phyloP scores from a whole-genome alignment of 1,284 basidiomycete genomes.

The Rhodofomes roseus region DNA sequence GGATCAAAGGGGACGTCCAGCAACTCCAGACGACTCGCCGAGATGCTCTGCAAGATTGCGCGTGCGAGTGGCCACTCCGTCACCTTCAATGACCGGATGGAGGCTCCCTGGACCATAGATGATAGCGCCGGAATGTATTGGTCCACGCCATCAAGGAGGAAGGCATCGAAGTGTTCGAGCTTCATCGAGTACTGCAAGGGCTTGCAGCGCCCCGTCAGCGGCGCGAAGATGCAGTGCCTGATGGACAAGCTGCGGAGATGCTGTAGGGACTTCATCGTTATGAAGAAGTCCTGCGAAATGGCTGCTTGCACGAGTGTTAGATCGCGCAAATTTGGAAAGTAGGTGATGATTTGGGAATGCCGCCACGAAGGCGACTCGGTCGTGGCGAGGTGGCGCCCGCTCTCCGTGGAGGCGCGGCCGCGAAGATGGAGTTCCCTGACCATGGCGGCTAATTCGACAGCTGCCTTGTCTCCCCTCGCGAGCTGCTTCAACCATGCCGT shows the following conservation, averaged over 20 bases:
- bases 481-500: slow-evolving; percentile 7
- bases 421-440: slow-evolving; percentile 7
- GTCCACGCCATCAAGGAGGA: background rate
- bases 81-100: slow-evolving; percentile 6
- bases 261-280: background rate
- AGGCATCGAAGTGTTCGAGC: background rate
- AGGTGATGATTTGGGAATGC: slow-evolving; percentile 5
- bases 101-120: background rate
- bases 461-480: slow-evolving; percentile 4
- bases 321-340: slow-evolving; percentile 1
- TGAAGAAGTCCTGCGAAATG: slow-evolving; percentile 5
- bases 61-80: slow-evolving; percentile 7
- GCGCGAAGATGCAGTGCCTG: slow-evolving; percentile 7
- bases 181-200: background rate
- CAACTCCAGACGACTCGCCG: background rate
- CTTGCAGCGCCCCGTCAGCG: background rate
- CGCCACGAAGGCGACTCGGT: background rate
- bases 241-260: slow-evolving; percentile 8
- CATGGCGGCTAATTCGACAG: slow-evolving; percentile 2
- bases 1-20: slow-evolving; percentile 7
- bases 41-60: slow-evolving; percentile 1
- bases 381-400: background rate
- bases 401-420: slow-evolving; percentile 1
- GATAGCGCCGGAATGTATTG: slow-evolving; percentile 5
- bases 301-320: slow-evolving; percentile 7